Percentiles rank a stretch among this genome's conserved stretches.
Evolutionary conservation across 78 protist genomes (phyloP).

Genomic region (Polysphondylium violaceum): DNA sequence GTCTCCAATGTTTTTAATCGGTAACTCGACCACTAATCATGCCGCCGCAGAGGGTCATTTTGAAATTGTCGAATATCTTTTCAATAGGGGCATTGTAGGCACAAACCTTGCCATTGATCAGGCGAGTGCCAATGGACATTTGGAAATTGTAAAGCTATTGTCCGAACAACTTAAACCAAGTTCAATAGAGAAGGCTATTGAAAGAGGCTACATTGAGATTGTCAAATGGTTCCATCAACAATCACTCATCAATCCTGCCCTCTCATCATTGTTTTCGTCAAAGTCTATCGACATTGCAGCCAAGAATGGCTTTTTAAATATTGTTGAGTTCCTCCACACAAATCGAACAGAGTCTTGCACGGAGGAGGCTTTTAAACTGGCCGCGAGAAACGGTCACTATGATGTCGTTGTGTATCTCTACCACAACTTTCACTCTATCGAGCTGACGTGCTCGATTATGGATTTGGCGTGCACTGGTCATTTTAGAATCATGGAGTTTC

Average conservation of each 20-base stretch:
- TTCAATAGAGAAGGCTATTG: conserved; percentile 19
- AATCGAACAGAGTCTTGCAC: neutral
- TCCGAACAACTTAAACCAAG: neutral
- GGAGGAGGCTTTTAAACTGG: neutral
- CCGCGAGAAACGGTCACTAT: neutral
- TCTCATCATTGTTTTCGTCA: neutral
- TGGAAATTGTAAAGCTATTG: neutral
- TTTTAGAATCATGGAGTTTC: too few relatives aligned
- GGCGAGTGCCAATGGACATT: conserved; percentile 6
- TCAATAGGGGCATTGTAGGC: neutral
- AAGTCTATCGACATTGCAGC: neutral
- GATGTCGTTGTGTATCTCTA: too few relatives aligned
- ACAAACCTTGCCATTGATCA: neutral
- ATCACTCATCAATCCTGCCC: neutral
- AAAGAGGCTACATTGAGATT: neutral
- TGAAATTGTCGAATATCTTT: conserved; percentile 26
- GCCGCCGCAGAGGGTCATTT: conserved; percentile 23
- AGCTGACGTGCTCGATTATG: neutral
- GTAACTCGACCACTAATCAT: neutral
- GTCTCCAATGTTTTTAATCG: too few relatives aligned
- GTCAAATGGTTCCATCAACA: neutral
- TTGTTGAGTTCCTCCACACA: neutral
- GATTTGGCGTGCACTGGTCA: conserved; percentile 4
- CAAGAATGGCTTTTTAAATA: neutral
- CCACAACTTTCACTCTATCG: neutral